Evolutionary conservation across 2,329 filamentous ascomycete genomes (phyloP).

Genomic region (Aspergillus latus): DNA sequence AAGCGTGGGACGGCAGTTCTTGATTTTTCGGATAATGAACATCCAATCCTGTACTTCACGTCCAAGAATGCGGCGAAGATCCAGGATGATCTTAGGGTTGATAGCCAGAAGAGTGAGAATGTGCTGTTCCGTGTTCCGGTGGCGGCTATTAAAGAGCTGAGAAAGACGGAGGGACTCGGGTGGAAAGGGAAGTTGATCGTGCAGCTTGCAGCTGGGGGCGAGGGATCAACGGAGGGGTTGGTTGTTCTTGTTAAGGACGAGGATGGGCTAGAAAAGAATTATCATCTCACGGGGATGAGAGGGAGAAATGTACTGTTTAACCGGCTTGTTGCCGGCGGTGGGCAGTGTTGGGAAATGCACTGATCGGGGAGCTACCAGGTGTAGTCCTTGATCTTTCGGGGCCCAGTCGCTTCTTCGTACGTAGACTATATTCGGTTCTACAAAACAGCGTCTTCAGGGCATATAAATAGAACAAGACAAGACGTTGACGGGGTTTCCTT

Average conservation of each 20-base stretch:
- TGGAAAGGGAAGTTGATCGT: conserved; percentile 85
- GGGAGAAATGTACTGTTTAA: conserved; percentile 79
- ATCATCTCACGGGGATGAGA: conserved; percentile 68
- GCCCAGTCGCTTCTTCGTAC: too few species aligned
- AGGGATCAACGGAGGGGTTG: conserved; percentile 58
- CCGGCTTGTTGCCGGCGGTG: conserved; percentile 70
- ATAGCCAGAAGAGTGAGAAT: conserved; percentile 51
- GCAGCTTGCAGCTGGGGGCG: conserved; percentile 69
- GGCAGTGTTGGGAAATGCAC: conserved; percentile 68
- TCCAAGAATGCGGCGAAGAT: conserved; percentile 29
- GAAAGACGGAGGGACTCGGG: conserved; percentile 76
- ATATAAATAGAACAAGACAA: too few species aligned
- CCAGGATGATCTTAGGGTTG: conserved; percentile 46
- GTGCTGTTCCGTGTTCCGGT: conserved; percentile 70
- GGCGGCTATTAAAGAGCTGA: conserved; percentile 69
- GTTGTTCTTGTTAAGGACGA: conserved; percentile 49
- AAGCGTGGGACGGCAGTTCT: conserved; percentile 72
- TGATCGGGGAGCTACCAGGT: neutral
- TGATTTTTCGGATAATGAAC: conserved; percentile 33
- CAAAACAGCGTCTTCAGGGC: too few species aligned
- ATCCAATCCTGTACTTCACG: conserved; percentile 59
- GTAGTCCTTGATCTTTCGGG: too few species aligned
- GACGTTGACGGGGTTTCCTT: too few species aligned
- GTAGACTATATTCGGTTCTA: too few species aligned
- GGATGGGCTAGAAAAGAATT: conserved; percentile 44